Percentiles rank a stretch among this genome's conserved stretches.
These are phyloP conservation scores for Rubia occidens DNA, from an alignment of 305 asterid genomes.

Conservation along the genomic window DNA sequence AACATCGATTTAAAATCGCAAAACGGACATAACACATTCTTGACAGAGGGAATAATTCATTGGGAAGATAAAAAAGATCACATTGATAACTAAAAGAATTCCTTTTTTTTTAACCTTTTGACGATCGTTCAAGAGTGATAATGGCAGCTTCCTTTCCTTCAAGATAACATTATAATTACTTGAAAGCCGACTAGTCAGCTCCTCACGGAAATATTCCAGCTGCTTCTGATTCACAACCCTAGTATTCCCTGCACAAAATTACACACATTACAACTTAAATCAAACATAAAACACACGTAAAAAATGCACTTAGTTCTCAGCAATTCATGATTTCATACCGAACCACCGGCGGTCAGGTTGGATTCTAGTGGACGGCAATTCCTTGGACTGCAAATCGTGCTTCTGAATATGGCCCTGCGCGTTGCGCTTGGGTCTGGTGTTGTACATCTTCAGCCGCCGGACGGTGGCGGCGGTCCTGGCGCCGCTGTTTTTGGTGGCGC, in stretches of 20 bases:
- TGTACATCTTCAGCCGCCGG: slow-evolving; percentile 89
- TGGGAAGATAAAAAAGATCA: neutral
- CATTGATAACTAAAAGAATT: neutral
- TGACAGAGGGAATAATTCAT: neutral
- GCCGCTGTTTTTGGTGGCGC: slow-evolving; percentile 27
- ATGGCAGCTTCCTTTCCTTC: slow-evolving; percentile 80
- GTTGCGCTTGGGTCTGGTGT: slow-evolving; percentile 54
- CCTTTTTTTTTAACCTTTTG: slow-evolving; percentile 53
- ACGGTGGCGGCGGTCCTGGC: slow-evolving; percentile 83
- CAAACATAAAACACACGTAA: neutral
- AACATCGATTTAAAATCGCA: neutral
- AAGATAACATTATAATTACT: slow-evolving; percentile 73
- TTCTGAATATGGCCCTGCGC: slow-evolving; percentile 42
- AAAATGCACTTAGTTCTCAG: neutral
- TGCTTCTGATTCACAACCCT: slow-evolving; percentile 74
- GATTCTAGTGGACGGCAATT: slow-evolving; percentile 71
- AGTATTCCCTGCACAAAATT: slow-evolving; percentile 50
- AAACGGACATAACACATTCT: neutral
- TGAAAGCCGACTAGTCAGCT: slow-evolving; percentile 56
- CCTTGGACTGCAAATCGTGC: slow-evolving; percentile 78
- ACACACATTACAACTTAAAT: neutral
- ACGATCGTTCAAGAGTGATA: slow-evolving; percentile 78
- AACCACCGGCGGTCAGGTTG: slow-evolving; percentile 89
- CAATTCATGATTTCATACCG: slow-evolving; percentile 33
- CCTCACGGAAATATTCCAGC: slow-evolving; percentile 83